A percentile compares a stretch with the other conserved stretches of the same genome.
These are phyloP conservation scores for Eimeria falciformis DNA, from an alignment of 169 alveolate species.

Conservation along the genomic window DNA sequence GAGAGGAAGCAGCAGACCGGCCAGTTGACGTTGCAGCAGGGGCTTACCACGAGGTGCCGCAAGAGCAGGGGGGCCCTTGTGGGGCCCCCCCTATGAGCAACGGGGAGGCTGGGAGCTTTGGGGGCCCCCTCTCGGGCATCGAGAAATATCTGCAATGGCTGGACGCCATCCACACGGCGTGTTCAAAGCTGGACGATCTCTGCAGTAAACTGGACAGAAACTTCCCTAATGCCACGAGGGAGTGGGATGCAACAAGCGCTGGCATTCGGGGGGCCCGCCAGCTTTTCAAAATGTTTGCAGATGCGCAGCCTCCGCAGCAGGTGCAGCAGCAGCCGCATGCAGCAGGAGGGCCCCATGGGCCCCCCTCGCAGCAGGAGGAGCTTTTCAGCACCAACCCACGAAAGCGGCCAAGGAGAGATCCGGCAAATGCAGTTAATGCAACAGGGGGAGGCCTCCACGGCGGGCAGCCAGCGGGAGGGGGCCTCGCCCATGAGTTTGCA, in stretches of 20 bases:
- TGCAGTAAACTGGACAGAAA: conserved; percentile 77
- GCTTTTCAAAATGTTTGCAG: not conserved
- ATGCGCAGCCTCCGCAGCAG: conserved; percentile 11
- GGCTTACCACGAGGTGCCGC: not conserved
- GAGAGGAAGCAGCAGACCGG: not conserved
- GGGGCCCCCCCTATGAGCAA: not conserved
- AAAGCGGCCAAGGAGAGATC: not conserved
- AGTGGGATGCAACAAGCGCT: conserved; percentile 79
- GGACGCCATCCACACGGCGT: conserved; percentile 81
- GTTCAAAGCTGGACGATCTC: conserved; percentile 81
- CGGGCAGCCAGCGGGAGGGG: conserved; percentile 5
- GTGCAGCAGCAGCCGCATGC: conserved; percentile 39
- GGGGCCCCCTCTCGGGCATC: not conserved
- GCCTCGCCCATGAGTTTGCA: not conserved
- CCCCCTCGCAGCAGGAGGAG: not conserved
- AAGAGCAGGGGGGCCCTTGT: not conserved
- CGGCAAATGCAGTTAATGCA: not conserved
- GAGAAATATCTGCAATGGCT: conserved; percentile 82
- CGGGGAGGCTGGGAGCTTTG: not conserved
- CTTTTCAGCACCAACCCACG: not conserved
- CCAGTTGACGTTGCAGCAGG: not conserved
- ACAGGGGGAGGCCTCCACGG: not conserved
- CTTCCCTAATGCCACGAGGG: conserved; percentile 81
- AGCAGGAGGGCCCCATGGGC: not conserved
- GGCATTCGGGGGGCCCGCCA: conserved; percentile 50